Conservation (phyloP, 495 filamentous ascomycete genomes). For the Chaetomidium leptoderma region DNA sequence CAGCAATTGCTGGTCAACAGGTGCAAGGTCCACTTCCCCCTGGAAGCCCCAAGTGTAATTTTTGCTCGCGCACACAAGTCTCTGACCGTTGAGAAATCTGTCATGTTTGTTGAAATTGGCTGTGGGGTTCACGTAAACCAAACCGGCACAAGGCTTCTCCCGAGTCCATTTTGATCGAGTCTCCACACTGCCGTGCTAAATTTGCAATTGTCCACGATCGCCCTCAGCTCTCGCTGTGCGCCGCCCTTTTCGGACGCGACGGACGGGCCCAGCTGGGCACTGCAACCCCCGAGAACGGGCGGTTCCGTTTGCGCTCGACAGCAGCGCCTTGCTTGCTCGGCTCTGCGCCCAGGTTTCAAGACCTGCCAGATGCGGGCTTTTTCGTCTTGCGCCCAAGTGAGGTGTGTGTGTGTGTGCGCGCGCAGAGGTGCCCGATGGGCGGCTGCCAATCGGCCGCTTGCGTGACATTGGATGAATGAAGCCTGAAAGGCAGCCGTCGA, state of each 20-base stretch:
- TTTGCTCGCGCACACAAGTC: constrained; percentile 10
- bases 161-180: constrained; percentile 12
- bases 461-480: not conserved
- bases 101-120: constrained; percentile 27
- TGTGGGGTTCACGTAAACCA: constrained; percentile 27
- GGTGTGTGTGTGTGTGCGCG: too few species aligned
- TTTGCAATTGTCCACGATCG: constrained; percentile 24
- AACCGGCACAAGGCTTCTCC: constrained; percentile 29
- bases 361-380: constrained; percentile 9
- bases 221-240: constrained; percentile 26
- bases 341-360: too few species aligned
- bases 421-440: constrained; percentile 4
- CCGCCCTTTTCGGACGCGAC: constrained; percentile 21
- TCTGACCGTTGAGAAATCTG: constrained; percentile 12
- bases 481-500: not conserved
- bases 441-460: not conserved
- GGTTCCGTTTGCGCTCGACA: constrained; percentile 20
- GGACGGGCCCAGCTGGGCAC: constrained; percentile 10
- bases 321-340: not conserved
- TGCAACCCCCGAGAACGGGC: constrained; percentile 18
- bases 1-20: not conserved
- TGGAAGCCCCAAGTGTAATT: constrained; percentile 1
- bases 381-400: too few species aligned
- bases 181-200: constrained; percentile 21
- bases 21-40: not conserved